phyloP scores from a whole-genome alignment of 1,139 yeast species.

The Protomyces macrosporus region DNA sequence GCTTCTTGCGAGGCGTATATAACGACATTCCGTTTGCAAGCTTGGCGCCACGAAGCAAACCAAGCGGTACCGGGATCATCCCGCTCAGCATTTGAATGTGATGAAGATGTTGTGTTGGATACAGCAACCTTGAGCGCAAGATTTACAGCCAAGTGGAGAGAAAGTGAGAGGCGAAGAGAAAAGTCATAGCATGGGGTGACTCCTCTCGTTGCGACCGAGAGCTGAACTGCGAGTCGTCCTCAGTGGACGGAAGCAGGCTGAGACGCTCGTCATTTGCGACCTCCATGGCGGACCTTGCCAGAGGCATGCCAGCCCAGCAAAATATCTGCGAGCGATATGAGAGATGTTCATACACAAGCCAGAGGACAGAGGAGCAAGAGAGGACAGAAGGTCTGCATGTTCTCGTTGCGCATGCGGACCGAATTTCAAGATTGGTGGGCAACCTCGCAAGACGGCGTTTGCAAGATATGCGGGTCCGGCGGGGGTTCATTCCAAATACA shows the following conservation, averaged over 20 bases:
- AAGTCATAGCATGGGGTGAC: neutral
- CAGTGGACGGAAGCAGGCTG: neutral
- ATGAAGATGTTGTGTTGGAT: neutral
- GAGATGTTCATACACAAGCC: too few relatives aligned
- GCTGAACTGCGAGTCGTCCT: neutral
- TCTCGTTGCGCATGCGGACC: too few relatives aligned
- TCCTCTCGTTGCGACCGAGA: neutral
- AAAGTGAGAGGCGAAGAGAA: neutral
- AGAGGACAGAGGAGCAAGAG: too few relatives aligned
- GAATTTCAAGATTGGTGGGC: too few relatives aligned
- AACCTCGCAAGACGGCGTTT: too few relatives aligned
- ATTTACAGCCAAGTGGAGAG: neutral
- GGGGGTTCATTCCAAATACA: too few relatives aligned
- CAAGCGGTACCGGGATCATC: neutral
- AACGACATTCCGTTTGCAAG: neutral
- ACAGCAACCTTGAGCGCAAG: neutral
- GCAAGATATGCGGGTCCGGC: too few relatives aligned
- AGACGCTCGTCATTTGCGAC: neutral
- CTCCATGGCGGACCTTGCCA: too few relatives aligned
- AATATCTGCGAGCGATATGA: too few relatives aligned
- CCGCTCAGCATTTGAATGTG: neutral
- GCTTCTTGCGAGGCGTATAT: neutral
- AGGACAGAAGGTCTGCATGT: too few relatives aligned
- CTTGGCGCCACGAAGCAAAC: neutral
- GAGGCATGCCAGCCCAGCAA: too few relatives aligned